These are phyloP conservation scores for Schizopora paradoxa DNA, from an alignment of 1,284 basidiomycete genomes.

Conservation along the genomic window DNA sequence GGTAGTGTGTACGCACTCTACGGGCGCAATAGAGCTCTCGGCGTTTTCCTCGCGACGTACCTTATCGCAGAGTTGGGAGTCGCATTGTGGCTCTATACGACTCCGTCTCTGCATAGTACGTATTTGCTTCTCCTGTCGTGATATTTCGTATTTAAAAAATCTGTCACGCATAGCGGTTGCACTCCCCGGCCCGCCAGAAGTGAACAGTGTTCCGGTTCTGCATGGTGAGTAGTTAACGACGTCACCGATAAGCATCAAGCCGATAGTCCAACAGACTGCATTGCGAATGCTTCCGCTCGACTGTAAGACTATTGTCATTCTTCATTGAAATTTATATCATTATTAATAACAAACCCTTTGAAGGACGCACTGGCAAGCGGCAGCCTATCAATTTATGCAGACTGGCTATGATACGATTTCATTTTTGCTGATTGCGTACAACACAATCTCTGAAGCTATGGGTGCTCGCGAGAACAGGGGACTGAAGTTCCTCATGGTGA, in stretches of 20 bases:
- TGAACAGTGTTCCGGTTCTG: too few species aligned
- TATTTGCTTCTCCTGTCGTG: not conserved
- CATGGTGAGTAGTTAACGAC: slow-evolving; percentile 4
- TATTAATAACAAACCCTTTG: too few species aligned
- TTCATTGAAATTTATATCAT: too few species aligned
- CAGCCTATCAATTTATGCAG: slow-evolving; percentile 9
- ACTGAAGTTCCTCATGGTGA: not conserved
- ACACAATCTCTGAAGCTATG: not conserved
- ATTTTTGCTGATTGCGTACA: slow-evolving; percentile 1
- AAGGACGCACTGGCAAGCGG: slow-evolving; percentile 5
- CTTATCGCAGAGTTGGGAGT: slow-evolving; percentile 3
- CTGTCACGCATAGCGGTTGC: too few species aligned
- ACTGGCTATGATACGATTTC: slow-evolving; percentile 7
- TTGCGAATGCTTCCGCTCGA: not conserved
- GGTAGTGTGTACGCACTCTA: slow-evolving; percentile 8
- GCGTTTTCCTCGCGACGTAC: not conserved
- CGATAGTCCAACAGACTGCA: slow-evolving; percentile 7
- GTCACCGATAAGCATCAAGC: too few species aligned
- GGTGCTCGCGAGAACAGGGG: not conserved
- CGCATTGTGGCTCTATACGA: slow-evolving; percentile 1
- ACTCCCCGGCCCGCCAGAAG: too few species aligned
- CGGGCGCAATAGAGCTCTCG: not conserved
- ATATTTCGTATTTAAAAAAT: too few species aligned
- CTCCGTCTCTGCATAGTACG: slow-evolving; percentile 5
- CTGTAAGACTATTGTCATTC: too few species aligned